Evolutionary conservation across 352 stramenopile species (phyloP), one percentile per base, ranked within the genome.

Genomic region (Lagenidium sp.): DNA sequence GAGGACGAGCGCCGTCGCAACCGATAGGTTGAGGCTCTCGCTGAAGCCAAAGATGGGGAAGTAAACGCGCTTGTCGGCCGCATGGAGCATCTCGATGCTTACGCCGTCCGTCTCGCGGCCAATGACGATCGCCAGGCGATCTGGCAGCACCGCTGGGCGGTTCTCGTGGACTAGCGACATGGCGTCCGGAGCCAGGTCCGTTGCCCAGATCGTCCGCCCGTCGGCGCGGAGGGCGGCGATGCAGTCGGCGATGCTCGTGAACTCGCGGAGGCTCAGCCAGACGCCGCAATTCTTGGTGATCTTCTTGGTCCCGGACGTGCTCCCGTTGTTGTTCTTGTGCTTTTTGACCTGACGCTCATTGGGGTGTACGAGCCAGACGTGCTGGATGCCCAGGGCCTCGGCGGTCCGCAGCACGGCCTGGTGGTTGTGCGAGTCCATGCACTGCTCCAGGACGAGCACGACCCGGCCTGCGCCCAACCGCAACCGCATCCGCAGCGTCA

Each of bases 11-110:
- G 88, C 92, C 23, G 89, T 95, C 5, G 92, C 89, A 6, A 98
- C 92, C 44, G 68, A 92, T 34, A 97, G 52, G 60, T 98, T 98
- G 20, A 97, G 65, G 29, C 81, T 96, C 66, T 98, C 92, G 8
- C 85, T 92, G 74, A 97, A 97, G 28, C 92, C 92, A 40, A 89
- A 76, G 34, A 97, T 74, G 19, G 92, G 92, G 40, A 98, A 75
- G 57, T 97, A 97, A 3, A 98, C 82, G 19, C 89, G 80, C 54
- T 81, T 60, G 55, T 97, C 81, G 6, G 85, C 84, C 6, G 72
- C 63, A 20, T 70, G 48, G 28, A 97, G 68, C 74, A 98, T 95
- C 57, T 96, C 82, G 11, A 44, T 41, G 30, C 82, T 94, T 42
- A 95, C 89, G 25, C 92, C 92, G 48, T 96, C 85, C 15, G 71